These are phyloP conservation scores for Colletotrichum theobromicola DNA, from an alignment of 2,329 filamentous ascomycete genomes.

Conservation along the genomic window DNA sequence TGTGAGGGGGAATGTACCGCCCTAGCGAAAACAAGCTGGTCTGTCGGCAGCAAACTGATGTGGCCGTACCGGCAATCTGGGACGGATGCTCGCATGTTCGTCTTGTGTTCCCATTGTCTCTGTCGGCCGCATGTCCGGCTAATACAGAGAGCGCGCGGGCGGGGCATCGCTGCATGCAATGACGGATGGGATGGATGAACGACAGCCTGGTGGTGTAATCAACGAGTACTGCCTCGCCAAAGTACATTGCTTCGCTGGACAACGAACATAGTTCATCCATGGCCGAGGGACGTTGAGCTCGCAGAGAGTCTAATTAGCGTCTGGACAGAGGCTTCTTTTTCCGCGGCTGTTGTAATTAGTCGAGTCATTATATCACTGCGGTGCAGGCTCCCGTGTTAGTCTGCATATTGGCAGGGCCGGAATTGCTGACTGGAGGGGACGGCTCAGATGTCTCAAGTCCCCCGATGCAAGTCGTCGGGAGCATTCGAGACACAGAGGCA, in stretches of 20 bases:
- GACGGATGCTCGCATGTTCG: conserved; percentile 10
- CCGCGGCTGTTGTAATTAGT: not conserved
- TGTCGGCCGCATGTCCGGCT: not conserved
- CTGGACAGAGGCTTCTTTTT: not conserved
- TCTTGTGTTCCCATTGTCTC: conserved; percentile 6
- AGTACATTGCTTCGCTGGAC: not conserved
- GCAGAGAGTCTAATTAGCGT: not conserved
- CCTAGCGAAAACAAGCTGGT: conserved; percentile 8
- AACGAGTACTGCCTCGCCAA: not conserved
- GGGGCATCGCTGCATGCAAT: not conserved
- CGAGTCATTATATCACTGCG: not conserved
- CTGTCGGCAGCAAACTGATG: not conserved
- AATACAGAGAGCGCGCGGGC: not conserved
- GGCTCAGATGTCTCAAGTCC: not conserved
- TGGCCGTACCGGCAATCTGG: conserved; percentile 16
- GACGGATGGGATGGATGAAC: not conserved
- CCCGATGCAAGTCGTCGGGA: not conserved
- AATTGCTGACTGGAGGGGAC: not conserved
- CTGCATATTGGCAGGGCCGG: not conserved
- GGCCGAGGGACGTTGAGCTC: not conserved
- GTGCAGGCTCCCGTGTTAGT: not conserved
- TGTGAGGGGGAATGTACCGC: not conserved
- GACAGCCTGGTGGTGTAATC: not conserved
- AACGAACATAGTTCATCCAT: not conserved
- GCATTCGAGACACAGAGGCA: not conserved